Evolutionary conservation across 805 yeast species (phyloP).

Genomic region (Yarrowia deformans): DNA sequence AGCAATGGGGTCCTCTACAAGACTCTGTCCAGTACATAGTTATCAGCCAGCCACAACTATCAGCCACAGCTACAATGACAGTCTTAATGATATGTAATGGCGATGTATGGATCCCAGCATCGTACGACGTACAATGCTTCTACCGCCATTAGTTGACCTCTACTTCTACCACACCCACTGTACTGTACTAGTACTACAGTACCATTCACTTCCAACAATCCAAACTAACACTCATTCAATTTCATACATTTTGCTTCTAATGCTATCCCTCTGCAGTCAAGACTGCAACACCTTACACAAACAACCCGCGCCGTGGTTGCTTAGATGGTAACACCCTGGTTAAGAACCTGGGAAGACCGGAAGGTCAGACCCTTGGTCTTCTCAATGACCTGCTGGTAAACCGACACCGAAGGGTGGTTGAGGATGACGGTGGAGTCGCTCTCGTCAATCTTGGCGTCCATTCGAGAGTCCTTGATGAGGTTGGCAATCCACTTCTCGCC

Average conservation of each 20-base stretch:
- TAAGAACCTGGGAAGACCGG: constrained; percentile 64
- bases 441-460: constrained; percentile 63
- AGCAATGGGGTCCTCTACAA: too few relatives aligned
- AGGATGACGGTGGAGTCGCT: constrained; percentile 60
- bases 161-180: too few relatives aligned
- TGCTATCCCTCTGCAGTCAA: constrained; percentile 14
- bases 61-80: too few relatives aligned
- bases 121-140: too few relatives aligned
- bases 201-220: too few relatives aligned
- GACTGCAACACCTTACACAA: background rate
- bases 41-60: too few relatives aligned
- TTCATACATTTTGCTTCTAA: constrained; percentile 23
- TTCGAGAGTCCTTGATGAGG: constrained; percentile 58
- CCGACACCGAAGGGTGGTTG: constrained; percentile 61
- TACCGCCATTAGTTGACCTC: too few relatives aligned
- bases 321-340: constrained; percentile 49
- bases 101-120: too few relatives aligned
- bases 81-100: too few relatives aligned
- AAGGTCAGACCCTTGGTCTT: constrained; percentile 70
- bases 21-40: too few relatives aligned
- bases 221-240: constrained; percentile 4
- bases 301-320: background rate
- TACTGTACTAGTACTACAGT: too few relatives aligned
- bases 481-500: constrained; percentile 62
- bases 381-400: constrained; percentile 72